Conservation (phyloP, 2,329 filamentous ascomycete genomes). For the Fusarium phyllophilum region DNA sequence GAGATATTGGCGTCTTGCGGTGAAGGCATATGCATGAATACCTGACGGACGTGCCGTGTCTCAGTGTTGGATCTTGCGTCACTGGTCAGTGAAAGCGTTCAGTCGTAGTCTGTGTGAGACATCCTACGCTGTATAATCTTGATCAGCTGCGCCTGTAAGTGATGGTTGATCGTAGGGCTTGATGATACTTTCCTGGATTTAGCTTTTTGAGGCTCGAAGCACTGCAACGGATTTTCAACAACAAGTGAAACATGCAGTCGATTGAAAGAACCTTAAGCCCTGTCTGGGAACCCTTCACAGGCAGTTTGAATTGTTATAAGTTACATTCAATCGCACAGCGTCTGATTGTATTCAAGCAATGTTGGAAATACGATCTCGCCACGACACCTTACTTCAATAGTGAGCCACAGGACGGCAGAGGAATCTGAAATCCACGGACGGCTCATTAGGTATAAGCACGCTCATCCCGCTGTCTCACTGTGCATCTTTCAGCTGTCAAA, state of each 20-base stretch:
- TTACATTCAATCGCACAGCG: background rate
- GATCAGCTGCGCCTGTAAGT: too few species aligned
- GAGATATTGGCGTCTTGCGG: background rate
- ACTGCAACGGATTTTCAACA: too few species aligned
- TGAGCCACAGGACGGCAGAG: background rate
- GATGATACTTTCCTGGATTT: too few species aligned
- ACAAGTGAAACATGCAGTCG: background rate
- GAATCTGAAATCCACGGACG: too few species aligned
- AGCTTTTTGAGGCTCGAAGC: background rate
- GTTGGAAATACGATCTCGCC: too few species aligned
- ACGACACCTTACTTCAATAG: background rate
- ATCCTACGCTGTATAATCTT: background rate
- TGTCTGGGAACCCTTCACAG: fast-evolving
- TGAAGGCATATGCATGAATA: background rate
- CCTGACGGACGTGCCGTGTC: background rate
- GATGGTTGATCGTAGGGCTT: too few species aligned
- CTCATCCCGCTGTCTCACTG: background rate
- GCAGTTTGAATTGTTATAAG: background rate
- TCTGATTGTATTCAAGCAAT: background rate
- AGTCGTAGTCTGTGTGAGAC: fast-evolving
- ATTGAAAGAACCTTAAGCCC: too few species aligned
- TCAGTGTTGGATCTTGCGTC: background rate
- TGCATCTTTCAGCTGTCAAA: background rate
- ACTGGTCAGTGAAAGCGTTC: fast-evolving
- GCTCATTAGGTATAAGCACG: background rate